Evolutionary conservation across 768 basidiomycete species (phyloP), one percentile per base, ranked within the genome.

Genomic region (Tricholoma sp.): DNA sequence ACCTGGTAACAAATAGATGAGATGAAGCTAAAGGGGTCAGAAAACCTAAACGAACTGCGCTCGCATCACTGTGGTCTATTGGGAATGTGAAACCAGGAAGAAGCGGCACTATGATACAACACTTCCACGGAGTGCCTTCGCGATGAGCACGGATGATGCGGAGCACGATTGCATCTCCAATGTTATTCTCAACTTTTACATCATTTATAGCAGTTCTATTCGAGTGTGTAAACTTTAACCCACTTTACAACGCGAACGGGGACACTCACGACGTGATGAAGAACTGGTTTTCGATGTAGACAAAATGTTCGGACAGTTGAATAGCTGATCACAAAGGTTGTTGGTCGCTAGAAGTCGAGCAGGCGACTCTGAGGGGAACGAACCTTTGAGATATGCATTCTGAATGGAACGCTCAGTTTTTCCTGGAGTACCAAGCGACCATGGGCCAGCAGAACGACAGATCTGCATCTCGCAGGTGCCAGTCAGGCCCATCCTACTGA

Each of bases 391-490:
- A 66, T 98, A 97, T 11, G 95, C 94, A 63, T 91, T 93, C 72
- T 95, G 94, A 42, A 98, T 94, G 11, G 96, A 98, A 63, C 86
- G 84, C 70, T 99, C 97, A 48, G 88, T 82, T 63, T 80, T 85
- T 53, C 84, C 86, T 17, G 84, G 79, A 3, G 94, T 98, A 3
- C 95, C 97, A 70, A 98, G 78, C 2, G 95, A 98, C 97, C 97
- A 99, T 1, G 93, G 91, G 2, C 94, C 94, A 11, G 91, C 89
- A 13, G 93, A 96, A 24, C 97, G 86, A 69, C 94, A 96, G 59
- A 99, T 93, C 66, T 99, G 97, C 66, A 97, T 78, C 68, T 99
- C 97, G 70, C 95, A 98, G 0, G 96, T 98, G 7, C 97, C 97
- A 1, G 91, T 93, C 39, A 99, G 77, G 33, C 91, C 89, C 73